These are phyloP conservation scores for Talaromyces verruculosus DNA, from an alignment of 2,329 filamentous ascomycete genomes.

Conservation along the genomic window DNA sequence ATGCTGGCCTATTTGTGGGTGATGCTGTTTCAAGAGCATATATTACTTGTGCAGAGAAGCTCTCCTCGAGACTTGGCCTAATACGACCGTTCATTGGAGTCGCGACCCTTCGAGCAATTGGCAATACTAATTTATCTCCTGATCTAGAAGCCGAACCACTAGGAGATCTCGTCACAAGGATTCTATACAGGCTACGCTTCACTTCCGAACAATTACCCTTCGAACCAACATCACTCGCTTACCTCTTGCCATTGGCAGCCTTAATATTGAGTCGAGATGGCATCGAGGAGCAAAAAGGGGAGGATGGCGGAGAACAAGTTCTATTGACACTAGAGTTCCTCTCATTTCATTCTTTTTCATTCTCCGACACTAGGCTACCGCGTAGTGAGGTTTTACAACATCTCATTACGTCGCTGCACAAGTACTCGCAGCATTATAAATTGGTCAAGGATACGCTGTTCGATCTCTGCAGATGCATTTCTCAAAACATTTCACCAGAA, in stretches of 20 bases:
- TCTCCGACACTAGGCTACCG: constrained; percentile 70
- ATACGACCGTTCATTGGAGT: constrained; percentile 82
- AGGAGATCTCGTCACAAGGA: constrained; percentile 75
- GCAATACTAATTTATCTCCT: constrained; percentile 68
- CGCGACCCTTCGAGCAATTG: constrained; percentile 77
- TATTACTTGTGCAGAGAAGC: constrained; percentile 73
- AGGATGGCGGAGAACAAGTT: constrained; percentile 86
- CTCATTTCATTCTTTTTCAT: constrained; percentile 81
- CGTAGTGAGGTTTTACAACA: constrained; percentile 69
- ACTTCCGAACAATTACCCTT: constrained; percentile 92
- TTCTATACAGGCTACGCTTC: constrained; percentile 87
- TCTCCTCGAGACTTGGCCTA: constrained; percentile 70
- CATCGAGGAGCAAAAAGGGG: constrained; percentile 61
- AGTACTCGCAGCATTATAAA: constrained; percentile 91
- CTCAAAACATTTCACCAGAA: constrained; percentile 70
- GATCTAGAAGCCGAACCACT: constrained; percentile 77
- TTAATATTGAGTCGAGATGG: constrained; percentile 76
- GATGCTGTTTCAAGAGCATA: constrained; percentile 76
- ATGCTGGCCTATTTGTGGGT: constrained; percentile 77
- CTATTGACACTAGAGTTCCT: constrained; percentile 86
- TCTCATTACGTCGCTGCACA: constrained; percentile 80
- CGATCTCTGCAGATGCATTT: constrained; percentile 80
- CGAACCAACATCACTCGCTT: constrained; percentile 82
- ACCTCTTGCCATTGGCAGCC: constrained; percentile 79
- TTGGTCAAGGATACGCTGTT: constrained; percentile 87